phyloP scores from a whole-genome alignment of 352 stramenopile genomes.

The Globisporangium canariense region DNA sequence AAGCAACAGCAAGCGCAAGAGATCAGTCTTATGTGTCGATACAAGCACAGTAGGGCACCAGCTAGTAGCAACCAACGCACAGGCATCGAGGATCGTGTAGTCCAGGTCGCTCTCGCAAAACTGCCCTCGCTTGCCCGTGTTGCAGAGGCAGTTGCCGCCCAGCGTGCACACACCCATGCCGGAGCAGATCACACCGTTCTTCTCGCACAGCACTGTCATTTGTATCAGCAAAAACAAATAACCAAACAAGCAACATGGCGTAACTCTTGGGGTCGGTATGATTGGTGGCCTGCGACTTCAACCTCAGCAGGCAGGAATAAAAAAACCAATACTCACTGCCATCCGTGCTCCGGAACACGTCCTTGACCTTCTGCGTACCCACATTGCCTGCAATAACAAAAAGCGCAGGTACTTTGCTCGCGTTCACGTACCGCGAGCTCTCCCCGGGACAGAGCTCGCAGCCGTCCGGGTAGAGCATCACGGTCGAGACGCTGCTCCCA shows the following conservation, averaged over 20 bases:
- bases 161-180: slow-evolving; percentile 58
- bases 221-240: slow-evolving; percentile 6
- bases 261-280: background rate
- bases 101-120: slow-evolving; percentile 51
- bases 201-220: slow-evolving; percentile 64
- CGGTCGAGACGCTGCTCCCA: slow-evolving; percentile 43
- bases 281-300: background rate
- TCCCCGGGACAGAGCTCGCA: slow-evolving; percentile 56
- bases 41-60: background rate
- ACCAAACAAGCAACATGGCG: background rate
- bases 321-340: slow-evolving; percentile 41
- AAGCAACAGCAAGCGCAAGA: background rate
- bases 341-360: slow-evolving; percentile 64
- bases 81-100: slow-evolving; percentile 48
- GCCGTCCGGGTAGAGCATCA: slow-evolving; percentile 67
- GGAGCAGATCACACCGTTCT: slow-evolving; percentile 64
- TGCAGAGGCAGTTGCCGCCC: slow-evolving; percentile 69
- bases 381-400: slow-evolving; percentile 69
- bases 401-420: slow-evolving; percentile 51
- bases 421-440: slow-evolving; percentile 44
- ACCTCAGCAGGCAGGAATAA: background rate
- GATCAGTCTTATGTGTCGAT: background rate
- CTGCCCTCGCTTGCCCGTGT: slow-evolving; percentile 43
- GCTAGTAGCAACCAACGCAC: slow-evolving; percentile 17
- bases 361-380: slow-evolving; percentile 67